Base-by-base conservation (phyloP, 140 eudicot genomes). In the Flaveria floridana region DNA sequence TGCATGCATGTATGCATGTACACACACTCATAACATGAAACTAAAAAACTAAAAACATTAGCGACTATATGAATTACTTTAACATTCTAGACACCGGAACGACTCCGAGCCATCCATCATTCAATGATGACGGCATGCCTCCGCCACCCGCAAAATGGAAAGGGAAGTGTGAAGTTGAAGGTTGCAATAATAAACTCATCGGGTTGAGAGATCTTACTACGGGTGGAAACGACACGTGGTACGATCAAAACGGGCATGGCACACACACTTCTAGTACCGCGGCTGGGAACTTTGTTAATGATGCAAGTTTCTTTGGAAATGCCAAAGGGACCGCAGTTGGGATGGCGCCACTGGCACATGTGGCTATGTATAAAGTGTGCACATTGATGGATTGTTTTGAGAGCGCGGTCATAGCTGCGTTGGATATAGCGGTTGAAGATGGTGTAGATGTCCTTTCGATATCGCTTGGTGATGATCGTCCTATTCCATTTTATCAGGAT, bases 381-480 rank as follows among this genome's bases (percentile, higher is more conserved):
- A 39, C 63, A 5, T 2, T 2, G 61, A 62, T 23, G 16, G 79
- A 73, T 28, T 87, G 90, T 50, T 6, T 26, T 0, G 96, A 87
- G 50, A 75, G 87, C 28, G 80, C 63, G 52, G 77, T 84, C 26
- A 21, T 89, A 18, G 96, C 96, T 0, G 92, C 71, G 12, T 79
- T 86, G 78, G 96, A 89, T 56, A 77, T 71, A 4, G 92, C 92
- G 1, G 81, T 87, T 30, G 92, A 83, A 42, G 96, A 89, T 28
- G 96, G 88, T 1, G 96, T 89, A 2, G 90, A 89, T 28, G 80
- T 89, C 15, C 84, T 89, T 48, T 87, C 90, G 0, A 15, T 87
- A 26, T 89, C 96, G 2, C 75, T 89, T 1, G 92, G 88, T 28
- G 37, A 19, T 72, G 37, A 0, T 30, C 18, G 4, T 0, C 68